Evolutionary conservation across 805 yeast species (phyloP).

Genomic region (Scheffersomyces amazonensis): DNA sequence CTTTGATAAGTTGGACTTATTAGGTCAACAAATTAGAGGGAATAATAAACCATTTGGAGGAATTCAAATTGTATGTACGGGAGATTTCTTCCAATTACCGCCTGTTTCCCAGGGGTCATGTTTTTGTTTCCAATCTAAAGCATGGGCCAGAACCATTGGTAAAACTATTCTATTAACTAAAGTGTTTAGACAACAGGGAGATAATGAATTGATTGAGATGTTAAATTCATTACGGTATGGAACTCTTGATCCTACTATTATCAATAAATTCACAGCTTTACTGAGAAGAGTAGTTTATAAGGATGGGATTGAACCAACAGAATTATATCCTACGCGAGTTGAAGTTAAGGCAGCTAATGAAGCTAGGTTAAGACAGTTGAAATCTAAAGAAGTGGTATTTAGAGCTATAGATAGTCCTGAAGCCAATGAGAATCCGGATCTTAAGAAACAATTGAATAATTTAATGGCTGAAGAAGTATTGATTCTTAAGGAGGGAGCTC

Average conservation of each 20-base stretch:
- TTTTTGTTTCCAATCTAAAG: constrained; percentile 72
- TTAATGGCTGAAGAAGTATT: constrained; percentile 70
- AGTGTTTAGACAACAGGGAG: constrained; percentile 89
- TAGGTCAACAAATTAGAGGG: constrained; percentile 61
- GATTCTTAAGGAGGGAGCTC: constrained; percentile 78
- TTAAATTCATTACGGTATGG: constrained; percentile 82
- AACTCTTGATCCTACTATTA: constrained; percentile 48
- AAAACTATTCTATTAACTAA: constrained; percentile 68
- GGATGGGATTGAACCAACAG: constrained; percentile 87
- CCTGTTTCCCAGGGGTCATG: constrained; percentile 60
- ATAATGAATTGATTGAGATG: constrained; percentile 69
- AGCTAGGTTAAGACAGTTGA: constrained; percentile 35
- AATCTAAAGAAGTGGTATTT: constrained; percentile 45
- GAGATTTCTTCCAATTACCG: constrained; percentile 96
- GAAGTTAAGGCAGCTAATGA: constrained; percentile 82
- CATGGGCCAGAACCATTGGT: constrained; percentile 65
- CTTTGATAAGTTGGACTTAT: constrained; percentile 67
- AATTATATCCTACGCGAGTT: constrained; percentile 77
- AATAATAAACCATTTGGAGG: constrained; percentile 83
- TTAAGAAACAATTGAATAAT: constrained; percentile 43
- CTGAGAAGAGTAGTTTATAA: constrained; percentile 55
- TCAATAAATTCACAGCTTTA: constrained; percentile 47
- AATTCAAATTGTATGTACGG: constrained; percentile 81
- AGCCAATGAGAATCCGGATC: constrained; percentile 15
- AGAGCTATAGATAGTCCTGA: constrained; percentile 29